phyloP scores from a whole-genome alignment of 345 rosid genomes.

The Noccaea bulbosa region DNA sequence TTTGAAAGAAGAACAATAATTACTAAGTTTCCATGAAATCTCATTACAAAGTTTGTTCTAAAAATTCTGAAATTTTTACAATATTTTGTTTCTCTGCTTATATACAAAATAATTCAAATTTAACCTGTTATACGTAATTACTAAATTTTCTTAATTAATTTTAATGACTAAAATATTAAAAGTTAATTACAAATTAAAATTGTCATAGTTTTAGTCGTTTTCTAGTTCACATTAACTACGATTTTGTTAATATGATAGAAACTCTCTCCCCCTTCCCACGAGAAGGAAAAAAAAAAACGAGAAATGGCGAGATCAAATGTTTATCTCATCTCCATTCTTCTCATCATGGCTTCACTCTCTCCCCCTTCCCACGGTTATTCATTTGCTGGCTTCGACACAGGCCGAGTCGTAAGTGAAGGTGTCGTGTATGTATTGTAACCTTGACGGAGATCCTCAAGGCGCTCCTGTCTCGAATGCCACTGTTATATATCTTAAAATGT shows the following conservation, averaged over 20 bases:
- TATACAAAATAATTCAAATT: too few species aligned
- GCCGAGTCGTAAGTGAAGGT: neutral
- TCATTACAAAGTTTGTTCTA: too few species aligned
- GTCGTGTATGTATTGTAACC: neutral
- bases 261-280: too few species aligned
- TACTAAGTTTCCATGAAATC: too few species aligned
- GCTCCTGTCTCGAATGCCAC: neutral
- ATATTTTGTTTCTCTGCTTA: too few species aligned
- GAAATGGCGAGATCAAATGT: neutral
- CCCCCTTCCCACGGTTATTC: slow-evolving; percentile 1
- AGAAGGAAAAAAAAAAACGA: neutral
- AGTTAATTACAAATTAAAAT: too few species aligned
- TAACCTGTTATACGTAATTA: too few species aligned
- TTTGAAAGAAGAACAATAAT: too few species aligned
- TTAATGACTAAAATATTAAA: too few species aligned
- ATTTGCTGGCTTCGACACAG: neutral
- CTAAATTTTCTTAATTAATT: too few species aligned
- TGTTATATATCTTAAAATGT: neutral
- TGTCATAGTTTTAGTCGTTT: too few species aligned
- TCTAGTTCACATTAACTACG: neutral
- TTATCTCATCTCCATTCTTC: slow-evolving; percentile 17
- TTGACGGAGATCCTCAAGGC: neutral
- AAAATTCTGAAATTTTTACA: too few species aligned
- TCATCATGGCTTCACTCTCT: slow-evolving; percentile 16
- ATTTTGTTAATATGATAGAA: neutral